Base-by-base conservation (phyloP, 306 rosid genomes). In the Prunus armeniaca region DNA sequence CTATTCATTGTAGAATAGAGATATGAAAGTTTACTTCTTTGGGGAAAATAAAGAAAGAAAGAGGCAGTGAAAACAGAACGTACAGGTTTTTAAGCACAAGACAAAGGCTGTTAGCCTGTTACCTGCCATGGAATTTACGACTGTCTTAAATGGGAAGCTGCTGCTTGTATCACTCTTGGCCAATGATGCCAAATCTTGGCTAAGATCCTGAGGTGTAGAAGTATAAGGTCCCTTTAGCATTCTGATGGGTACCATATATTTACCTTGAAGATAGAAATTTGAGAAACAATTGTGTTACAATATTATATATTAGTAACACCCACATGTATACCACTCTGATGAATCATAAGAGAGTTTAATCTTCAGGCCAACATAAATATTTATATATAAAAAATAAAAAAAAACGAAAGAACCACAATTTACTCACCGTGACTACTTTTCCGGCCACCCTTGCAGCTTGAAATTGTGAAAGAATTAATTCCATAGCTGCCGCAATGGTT, bases 91-190 rank as follows among this genome's bases (percentile, higher is more conserved):
- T 58, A 56, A 76, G 65, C 57, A 66, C 65, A 69, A 28, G 54
- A 60, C 51, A 45, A 66, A 75, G 10, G 43, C 73, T 38, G 43
- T 38, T 38, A 38, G 43, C 43, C 46, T 52, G 47, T 38, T 86
- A 89, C 97, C 98, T 79, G 98, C 76, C 76, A 88, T 54, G 76
- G 87, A 74, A 77, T 81, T 88, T 56, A 88, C 75, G 67, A 85
- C 50, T 41, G 86, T 68, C 76, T 24, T 69, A 12, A 71, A 65
- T 25, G 52, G 86, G 70, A 82, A 82, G 69, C 65, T 62, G 62
- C 72, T 71, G 64, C 79, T 78, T 79, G 82, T 73, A 62, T 69
- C 82, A 38, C 64, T 76, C 85, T 79, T 88, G 60, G 75, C 68
- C 67, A 68, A 76, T 27, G 81, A 50, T 73, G 60, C 80, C 17